Base-by-base conservation (phyloP, 1,139 yeast species). In the Debaryomyces psychrophilus region DNA sequence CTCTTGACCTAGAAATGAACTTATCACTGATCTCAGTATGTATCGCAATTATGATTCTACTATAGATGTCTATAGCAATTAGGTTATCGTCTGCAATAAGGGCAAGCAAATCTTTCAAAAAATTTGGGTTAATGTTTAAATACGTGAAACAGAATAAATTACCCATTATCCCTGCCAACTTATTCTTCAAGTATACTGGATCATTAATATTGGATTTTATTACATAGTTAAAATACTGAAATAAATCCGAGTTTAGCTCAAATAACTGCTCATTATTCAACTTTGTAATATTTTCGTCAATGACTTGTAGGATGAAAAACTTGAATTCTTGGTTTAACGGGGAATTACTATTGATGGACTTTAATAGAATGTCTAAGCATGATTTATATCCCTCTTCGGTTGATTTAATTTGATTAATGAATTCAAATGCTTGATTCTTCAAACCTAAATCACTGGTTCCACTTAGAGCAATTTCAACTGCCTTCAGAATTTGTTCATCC, bases 1-100 rank as follows among this genome's bases (percentile, higher is more conserved):
- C 77, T 54, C 81, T 81, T 14, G 85, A 80, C 55, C 96, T 79
- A 26, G 83, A 70, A 53, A 90, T 86, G 57, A 90, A 79, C 60
- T 87, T 93, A 64, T 95, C 99, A 26, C 96, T 99, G 54, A 95
- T 90, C 65, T 92, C 97, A 41, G 84, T 85, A 62, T 95, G 97
- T 50, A 93, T 82, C 23, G 87, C 81, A 41, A 84, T 68, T 48
- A 90, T 70, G 12, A 90, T 78, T 57, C 97, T 79, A 38, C 87
- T 67, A 62, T 87, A 90, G 65, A 88, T 82, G 61, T 92, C 98
- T 11, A 85, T 74, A 3, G 87, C 89, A 8, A 79, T 59, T 31
- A 73, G 71, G 46, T 78, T 73, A 46, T 44, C 57, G 44, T 52
- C 65, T 60, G 57, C 51, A 48, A 48, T 65, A 56, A 29, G 40